phyloP scores from a whole-genome alignment of 2,329 filamentous ascomycete species.

The Epichloe uncinata region DNA sequence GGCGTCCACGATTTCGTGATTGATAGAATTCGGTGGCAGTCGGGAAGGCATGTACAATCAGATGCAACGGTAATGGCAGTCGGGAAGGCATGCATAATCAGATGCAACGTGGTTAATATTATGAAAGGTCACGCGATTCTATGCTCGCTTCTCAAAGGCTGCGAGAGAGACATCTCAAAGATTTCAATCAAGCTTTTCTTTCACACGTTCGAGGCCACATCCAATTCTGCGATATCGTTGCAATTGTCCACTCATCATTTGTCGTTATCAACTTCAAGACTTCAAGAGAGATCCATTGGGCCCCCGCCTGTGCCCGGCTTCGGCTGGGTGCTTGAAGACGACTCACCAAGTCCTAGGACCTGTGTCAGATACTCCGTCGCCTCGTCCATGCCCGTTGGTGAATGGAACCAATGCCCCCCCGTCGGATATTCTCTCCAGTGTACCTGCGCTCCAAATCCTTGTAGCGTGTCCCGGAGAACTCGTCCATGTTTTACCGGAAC shows the following conservation, averaged over 20 bases:
- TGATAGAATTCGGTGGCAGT: neutral
- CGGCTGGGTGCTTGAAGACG: neutral
- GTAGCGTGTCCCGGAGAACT: slow-evolving; percentile 20
- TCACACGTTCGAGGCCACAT: too few species aligned
- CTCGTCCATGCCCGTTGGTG: slow-evolving; percentile 29
- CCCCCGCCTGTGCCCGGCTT: neutral
- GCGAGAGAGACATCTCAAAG: neutral
- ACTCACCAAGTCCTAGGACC: neutral
- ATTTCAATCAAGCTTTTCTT: too few species aligned
- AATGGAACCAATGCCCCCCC: slow-evolving; percentile 33
- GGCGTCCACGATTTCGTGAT: neutral
- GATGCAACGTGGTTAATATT: too few species aligned
- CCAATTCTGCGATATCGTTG: neutral
- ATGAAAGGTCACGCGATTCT: neutral
- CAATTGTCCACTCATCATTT: neutral
- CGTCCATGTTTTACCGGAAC: slow-evolving; percentile 25
- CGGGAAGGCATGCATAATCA: too few species aligned
- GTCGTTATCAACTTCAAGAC: neutral
- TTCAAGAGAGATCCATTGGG: neutral
- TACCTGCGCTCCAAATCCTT: slow-evolving; percentile 24
- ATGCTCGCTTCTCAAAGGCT: neutral
- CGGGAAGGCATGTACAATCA: neutral
- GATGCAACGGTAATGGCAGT: too few species aligned
- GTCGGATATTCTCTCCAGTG: slow-evolving; percentile 27
- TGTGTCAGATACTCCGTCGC: slow-evolving; percentile 20